These are phyloP conservation scores for Fusarium phyllophilum DNA, from an alignment of 2,329 filamentous ascomycete species.

Conservation along the genomic window DNA sequence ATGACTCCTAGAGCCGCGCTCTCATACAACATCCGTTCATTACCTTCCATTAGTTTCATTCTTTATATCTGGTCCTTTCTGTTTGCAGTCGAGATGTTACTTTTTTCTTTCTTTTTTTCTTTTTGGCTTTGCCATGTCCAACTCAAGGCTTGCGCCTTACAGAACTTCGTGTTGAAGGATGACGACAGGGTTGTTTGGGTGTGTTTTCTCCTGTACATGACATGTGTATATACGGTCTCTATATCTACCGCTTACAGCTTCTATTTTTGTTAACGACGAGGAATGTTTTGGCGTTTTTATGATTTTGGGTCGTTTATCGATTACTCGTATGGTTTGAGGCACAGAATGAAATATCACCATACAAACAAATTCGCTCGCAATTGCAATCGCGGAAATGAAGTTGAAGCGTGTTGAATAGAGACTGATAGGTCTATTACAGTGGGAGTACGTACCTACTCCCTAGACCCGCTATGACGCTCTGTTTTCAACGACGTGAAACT, in stretches of 20 bases:
- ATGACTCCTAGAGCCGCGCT: too few species aligned
- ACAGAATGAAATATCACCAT: neutral
- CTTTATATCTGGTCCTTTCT: neutral
- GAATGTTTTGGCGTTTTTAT: neutral
- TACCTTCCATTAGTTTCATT: neutral
- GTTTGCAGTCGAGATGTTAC: neutral
- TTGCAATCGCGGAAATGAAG: neutral
- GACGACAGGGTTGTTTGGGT: neutral
- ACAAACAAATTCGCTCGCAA: neutral
- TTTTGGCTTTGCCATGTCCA: neutral
- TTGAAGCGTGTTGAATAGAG: neutral
- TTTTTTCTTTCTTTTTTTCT: too few species aligned
- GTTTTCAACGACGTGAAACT: neutral
- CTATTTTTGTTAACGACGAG: neutral
- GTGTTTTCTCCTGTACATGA: neutral
- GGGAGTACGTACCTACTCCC: neutral
- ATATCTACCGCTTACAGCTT: neutral
- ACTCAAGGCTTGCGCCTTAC: neutral
- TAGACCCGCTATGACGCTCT: conserved; percentile 23
- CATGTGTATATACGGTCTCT: neutral
- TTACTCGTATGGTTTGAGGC: neutral
- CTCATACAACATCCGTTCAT: too few species aligned
- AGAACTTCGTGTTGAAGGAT: neutral
- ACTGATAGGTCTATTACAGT: neutral
- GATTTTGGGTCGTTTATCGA: neutral